Evolutionary conservation across 2,329 filamentous ascomycete genomes (phyloP), one percentile per base, ranked within the genome.

Genomic region (Fusarium austroafricanum): DNA sequence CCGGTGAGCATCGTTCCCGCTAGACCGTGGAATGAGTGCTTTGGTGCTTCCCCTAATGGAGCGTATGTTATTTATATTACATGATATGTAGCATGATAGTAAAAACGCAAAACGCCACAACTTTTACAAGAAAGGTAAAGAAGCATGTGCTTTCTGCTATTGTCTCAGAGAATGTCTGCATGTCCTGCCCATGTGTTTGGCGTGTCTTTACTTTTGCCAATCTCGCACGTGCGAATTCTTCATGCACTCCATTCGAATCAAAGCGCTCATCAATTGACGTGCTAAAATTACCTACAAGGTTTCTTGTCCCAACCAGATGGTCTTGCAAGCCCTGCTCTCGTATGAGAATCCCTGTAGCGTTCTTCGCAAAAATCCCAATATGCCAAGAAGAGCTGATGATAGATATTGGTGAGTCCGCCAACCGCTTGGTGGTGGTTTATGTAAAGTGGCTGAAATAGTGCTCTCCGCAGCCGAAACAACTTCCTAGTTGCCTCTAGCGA

Each of bases 1-100:
- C 52, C 52, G 59, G 39, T 5, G 35, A 43, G 57, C 44, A 44
- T 47, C 29, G 59, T 52, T 59, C 45, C 59, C 35, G 23, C 29
- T 31, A 14, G 29, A 5, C 2, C 17, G 6, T 10, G 14, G 14
- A 7, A 10, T 14, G 29, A 23, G 21, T 37, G 26, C 4, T 29
- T 29, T 49, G 29, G 7, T 35, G 9, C 21, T 58, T 46, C 45
- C 40, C 61, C 44, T 64, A 29, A 46, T 38, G 10, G 42, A 31
- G 10, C 10, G 39, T 14, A 11, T 28, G 21, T 37, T 15, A 38
- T 2, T 11, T 2, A 14, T 33, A 14, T 31, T 26, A 26, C 14
- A 15, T 5, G 17, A 2, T 18, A 28, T n/a, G n/a, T n/a, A n/a
- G n/a, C n/a, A n/a, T n/a, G n/a, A n/a, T n/a, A n/a, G n/a, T n/a